Evolutionary conservation across 805 yeast species (phyloP).

Genomic region (Starmerella roubikii): DNA sequence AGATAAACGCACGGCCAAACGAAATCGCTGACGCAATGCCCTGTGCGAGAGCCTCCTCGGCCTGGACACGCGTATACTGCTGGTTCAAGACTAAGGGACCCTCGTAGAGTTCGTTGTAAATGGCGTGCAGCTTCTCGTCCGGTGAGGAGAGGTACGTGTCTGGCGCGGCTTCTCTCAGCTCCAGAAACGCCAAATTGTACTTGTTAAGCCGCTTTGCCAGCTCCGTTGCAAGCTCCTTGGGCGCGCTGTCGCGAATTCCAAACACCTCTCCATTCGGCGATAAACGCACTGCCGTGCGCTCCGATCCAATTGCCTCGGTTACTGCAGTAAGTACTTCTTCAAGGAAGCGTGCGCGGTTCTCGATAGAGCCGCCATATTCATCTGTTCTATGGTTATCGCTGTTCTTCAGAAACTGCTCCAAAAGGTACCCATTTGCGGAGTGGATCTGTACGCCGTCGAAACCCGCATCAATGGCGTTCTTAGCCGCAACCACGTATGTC

Average conservation of each 20-base stretch:
- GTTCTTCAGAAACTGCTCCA: conserved; percentile 35
- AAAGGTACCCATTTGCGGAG: conserved; percentile 48
- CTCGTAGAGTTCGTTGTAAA: conserved; percentile 40
- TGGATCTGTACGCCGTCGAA: no score
- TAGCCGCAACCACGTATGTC: conserved; percentile 39
- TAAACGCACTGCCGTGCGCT: conserved; percentile 34
- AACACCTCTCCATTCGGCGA: conserved; percentile 20
- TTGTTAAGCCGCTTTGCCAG: conserved; percentile 19
- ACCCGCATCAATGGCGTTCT: conserved; percentile 36
- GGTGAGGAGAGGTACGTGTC: conserved; percentile 10
- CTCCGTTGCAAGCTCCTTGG: conserved; percentile 27
- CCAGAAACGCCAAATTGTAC: conserved; percentile 34
- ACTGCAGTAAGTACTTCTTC: conserved; percentile 41
- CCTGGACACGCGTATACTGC: conserved; percentile 17
- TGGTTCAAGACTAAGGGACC: conserved; percentile 30
- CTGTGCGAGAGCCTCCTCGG: conserved; percentile 7
- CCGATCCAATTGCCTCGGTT: conserved; percentile 39
- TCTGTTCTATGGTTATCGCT: conserved; percentile 41
- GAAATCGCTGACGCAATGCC: conserved; percentile 24
- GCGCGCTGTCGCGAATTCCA: conserved; percentile 24
- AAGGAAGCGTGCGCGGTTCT: conserved; percentile 38
- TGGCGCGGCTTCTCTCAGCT: conserved; percentile 35
- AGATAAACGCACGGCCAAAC: conserved; percentile 37
- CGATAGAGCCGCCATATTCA: conserved; percentile 41
- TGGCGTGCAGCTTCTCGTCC: conserved; percentile 36